Evolutionary conservation across 1,284 basidiomycete species (phyloP).

Genomic region (Hemileia vastatrix): DNA sequence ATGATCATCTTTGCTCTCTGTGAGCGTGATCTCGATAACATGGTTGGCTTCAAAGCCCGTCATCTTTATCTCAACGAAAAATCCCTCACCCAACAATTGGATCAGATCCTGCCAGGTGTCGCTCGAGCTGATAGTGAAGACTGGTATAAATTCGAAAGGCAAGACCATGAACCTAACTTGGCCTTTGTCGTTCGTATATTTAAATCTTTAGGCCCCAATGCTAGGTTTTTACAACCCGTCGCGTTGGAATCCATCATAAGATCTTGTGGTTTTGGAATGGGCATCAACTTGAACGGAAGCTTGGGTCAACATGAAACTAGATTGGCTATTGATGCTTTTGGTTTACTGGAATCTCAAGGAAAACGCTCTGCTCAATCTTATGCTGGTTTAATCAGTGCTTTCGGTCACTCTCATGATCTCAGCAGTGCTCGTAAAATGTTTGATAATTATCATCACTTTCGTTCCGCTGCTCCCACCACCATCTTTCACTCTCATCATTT

Average conservation of each 20-base stretch:
- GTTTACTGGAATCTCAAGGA: slow-evolving; percentile 8
- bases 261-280: slow-evolving; percentile 3
- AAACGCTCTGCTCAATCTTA: slow-evolving; percentile 9
- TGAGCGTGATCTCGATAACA: slow-evolving; percentile 11
- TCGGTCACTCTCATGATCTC: slow-evolving; percentile 7
- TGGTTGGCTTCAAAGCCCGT: slow-evolving; percentile 5
- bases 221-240: slow-evolving; percentile 14
- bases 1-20: slow-evolving; percentile 19
- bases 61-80: slow-evolving; percentile 4
- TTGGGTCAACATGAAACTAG: background rate
- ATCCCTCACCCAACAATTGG: slow-evolving; percentile 16
- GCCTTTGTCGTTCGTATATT: slow-evolving; percentile 5
- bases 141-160: background rate
- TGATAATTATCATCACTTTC: slow-evolving; percentile 11
- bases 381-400: slow-evolving; percentile 4
- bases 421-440: slow-evolving; percentile 6
- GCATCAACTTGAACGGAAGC: no score
- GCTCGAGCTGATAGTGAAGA: slow-evolving; percentile 11
- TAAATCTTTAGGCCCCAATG: slow-evolving; percentile 1
- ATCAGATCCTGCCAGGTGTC: slow-evolving; percentile 18
- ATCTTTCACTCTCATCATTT: slow-evolving; percentile 3
- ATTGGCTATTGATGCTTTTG: slow-evolving; percentile 12
- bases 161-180: slow-evolving; percentile 15
- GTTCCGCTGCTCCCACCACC: background rate
- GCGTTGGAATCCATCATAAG: slow-evolving; percentile 10